Percentiles rank a stretch among this genome's conserved stretches.
Conservation (phyloP, 768 basidiomycete species). For the Suillus plorans region DNA sequence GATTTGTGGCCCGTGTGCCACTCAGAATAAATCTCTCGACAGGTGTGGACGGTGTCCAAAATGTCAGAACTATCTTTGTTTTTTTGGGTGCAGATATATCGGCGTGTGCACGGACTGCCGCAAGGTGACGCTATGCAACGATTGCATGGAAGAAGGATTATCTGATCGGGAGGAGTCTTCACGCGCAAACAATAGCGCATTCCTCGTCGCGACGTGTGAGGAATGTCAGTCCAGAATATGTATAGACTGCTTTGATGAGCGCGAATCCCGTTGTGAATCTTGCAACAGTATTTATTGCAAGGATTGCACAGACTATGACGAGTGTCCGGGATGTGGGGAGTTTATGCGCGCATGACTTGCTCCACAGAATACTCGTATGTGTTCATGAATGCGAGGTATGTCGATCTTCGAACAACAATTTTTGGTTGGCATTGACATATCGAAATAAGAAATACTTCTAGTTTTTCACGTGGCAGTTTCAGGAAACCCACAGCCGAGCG, state of each 20-base stretch:
- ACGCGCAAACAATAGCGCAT: not conserved
- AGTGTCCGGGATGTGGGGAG: not conserved
- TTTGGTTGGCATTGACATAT: not conserved
- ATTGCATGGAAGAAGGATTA: slow-evolving; percentile 25
- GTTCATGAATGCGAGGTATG: not conserved
- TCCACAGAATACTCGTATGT: not conserved
- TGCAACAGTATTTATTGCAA: not conserved
- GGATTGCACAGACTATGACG: not conserved
- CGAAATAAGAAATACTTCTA: not conserved
- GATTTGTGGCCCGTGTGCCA: not conserved
- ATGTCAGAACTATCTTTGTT: slow-evolving; percentile 19
- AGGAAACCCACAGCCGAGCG: not conserved
- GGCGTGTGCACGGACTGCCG: slow-evolving; percentile 18
- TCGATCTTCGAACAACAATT: not conserved
- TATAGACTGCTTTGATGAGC: not conserved
- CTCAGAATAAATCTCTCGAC: not conserved
- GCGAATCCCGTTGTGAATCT: not conserved
- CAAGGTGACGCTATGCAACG: slow-evolving; percentile 22
- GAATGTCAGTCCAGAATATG: not conserved
- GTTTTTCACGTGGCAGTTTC: not conserved
- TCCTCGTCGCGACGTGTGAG: not conserved
- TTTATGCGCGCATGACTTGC: not conserved
- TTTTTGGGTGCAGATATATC: slow-evolving; percentile 24
- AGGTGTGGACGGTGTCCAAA: slow-evolving; percentile 12
- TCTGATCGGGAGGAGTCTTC: not conserved